Evolutionary conservation across 176 grass and related monocot species (phyloP), one percentile per base, ranked within the genome.

Genomic region (Triticum dicoccoides): DNA sequence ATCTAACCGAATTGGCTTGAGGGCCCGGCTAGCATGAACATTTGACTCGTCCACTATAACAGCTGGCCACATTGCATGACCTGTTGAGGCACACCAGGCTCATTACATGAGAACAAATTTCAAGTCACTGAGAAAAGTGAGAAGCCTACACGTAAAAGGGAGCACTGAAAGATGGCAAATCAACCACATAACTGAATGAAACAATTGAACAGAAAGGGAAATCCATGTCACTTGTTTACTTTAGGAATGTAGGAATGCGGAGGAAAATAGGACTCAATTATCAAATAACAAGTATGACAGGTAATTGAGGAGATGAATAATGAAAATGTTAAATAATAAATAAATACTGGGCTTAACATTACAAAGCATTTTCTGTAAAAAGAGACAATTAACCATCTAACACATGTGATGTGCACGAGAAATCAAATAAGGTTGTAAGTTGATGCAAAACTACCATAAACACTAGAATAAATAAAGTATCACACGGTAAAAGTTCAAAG

Each of bases 51-150:
- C 89, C 23, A 96, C 90, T 85, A 99, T 94, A 51, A 96, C 92
- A 21, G 97, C 94, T 11, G 97, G 94, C 97, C 97, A 99, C 92
- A 96, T 97, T 80, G 97, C 94, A 97, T 96, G 91, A 82, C 97
- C 97, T 99, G 83, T 92, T 90, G 76, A 83, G 88, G 44, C 61
- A 82, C 83, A 88, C 65, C 64, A 85, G 29, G 64, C n/a, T 41
- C 29, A 29, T 64, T 45, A 63, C 33, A 90, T 51, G 47, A 66
- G 87, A 9, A 76, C 59, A 73, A 61, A 79, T 83, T 66, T 82
- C 54, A 54, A 39, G 41, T 21, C 35, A 73, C 32, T 21, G 9
- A 65, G 41, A 63, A 79, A 88, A 13, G 14, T 20, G 44, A 56
- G 44, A 27, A 65, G 18, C 29, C 32, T 74, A 64, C n/a, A 47